phyloP scores from a whole-genome alignment of 2,329 filamentous ascomycete genomes.

The Botryotinia calthae region DNA sequence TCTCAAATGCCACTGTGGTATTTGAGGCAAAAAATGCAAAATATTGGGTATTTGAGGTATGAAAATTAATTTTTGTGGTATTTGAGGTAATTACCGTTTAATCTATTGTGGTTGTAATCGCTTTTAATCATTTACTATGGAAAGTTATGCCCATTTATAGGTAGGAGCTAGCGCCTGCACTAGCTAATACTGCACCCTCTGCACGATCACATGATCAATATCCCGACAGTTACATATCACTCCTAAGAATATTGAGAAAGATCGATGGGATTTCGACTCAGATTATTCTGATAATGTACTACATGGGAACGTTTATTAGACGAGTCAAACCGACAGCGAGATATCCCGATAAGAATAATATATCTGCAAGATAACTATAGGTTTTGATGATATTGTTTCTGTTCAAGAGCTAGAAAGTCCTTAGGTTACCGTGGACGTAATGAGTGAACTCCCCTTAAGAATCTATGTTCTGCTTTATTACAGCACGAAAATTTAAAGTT shows the following conservation, averaged over 20 bases:
- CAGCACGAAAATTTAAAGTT: not conserved
- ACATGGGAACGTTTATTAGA: not conserved
- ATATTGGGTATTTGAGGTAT: no score
- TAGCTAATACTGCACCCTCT: no score
- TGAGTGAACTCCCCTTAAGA: not conserved
- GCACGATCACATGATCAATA: no score
- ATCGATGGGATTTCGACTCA: not conserved
- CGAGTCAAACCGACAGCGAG: not conserved
- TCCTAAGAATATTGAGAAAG: not conserved
- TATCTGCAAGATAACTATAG: not conserved
- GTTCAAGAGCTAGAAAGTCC: not conserved
- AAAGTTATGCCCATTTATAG: no score
- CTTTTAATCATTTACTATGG: no score
- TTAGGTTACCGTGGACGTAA: not conserved
- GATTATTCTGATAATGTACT: not conserved
- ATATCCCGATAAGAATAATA: not conserved
- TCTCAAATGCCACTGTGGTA: no score
- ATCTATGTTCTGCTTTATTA: not conserved
- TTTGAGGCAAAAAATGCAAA: no score
- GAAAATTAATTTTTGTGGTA: no score
- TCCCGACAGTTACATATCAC: not conserved
- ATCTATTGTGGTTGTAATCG: no score
- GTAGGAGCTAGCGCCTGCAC: no score
- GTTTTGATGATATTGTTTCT: not conserved
- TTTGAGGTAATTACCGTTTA: no score